Base-by-base conservation (phyloP, 306 rosid species). In the Herpetospermum pedunculosum region DNA sequence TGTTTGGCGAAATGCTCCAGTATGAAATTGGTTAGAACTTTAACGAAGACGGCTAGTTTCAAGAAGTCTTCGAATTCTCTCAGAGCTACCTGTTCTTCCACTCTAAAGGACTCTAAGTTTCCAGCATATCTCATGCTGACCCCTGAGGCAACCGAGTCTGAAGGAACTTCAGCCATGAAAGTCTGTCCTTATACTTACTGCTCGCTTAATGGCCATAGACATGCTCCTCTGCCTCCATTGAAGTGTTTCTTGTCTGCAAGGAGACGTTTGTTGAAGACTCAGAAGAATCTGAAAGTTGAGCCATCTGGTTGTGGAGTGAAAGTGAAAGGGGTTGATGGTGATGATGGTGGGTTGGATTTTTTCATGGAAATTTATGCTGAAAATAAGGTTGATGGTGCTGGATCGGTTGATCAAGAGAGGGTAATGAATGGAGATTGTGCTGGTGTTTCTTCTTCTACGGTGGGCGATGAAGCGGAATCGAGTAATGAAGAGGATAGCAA, bases 111-210 rank as follows among this genome's bases (percentile, higher is more conserved):
- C 78, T 81, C 91, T 32, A 89, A 87, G 79, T 89, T 88, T 76
- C 99, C 99, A 1, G 40, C 82, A 29, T 88, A 85, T 57, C 87
- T 91, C 57, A 77, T 59, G 83, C 88, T 94, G 67, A 84, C 40
- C 73, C 85, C 78, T 76, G 99, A 89, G 69, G 95, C 88, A 48
- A 89, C 90, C 3, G 96, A 91, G 76, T 86, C 82, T 34, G 97
- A 94, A 79, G 96, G 99, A 46, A 84, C 85, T 70, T 91, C 99
- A 48, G 75, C 47, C 57, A 82, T 72, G 88, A 89, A 87, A 86
- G 97, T 94, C 60, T 94, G 99, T 81, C 89, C 96, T 4, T 94
- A 94, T 26, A 84, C 83, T 1, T 91, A 91, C 79, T 94, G 99
- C 70, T 94, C 97, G 72, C 97, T 94, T 14, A 94, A 94, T 79